phyloP scores from a whole-genome alignment of 345 rosid genomes.

The Rhodamnia argentea region DNA sequence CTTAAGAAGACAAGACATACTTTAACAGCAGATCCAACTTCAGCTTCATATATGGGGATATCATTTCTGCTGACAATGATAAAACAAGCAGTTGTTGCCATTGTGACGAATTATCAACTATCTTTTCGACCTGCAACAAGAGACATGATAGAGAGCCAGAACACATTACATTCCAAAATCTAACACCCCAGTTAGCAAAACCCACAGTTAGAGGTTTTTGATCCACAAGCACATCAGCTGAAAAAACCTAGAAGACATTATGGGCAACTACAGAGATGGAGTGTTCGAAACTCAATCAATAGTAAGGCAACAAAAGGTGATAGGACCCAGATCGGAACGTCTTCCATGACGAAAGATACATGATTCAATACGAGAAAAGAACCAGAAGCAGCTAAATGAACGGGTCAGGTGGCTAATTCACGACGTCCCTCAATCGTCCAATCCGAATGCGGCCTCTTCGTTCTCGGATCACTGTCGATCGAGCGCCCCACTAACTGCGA shows the following conservation, averaged over 20 bases:
- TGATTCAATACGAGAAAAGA: neutral
- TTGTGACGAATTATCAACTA: neutral
- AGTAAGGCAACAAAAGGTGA: neutral
- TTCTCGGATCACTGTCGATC: neutral
- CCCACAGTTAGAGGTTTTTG: neutral
- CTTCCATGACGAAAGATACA: neutral
- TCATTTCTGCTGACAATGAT: constrained; percentile 84
- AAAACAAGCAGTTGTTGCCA: constrained; percentile 89
- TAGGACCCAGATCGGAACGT: too few species aligned
- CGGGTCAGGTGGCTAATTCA: neutral
- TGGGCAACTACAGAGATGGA: neutral
- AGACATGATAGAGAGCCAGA: neutral
- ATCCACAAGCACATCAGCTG: neutral
- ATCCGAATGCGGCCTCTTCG: neutral
- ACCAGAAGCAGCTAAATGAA: neutral
- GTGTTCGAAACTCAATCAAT: neutral
- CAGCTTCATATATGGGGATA: constrained; percentile 95
- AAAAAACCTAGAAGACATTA: neutral
- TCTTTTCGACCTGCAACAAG: neutral
- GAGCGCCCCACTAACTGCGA: neutral
- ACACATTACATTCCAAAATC: neutral
- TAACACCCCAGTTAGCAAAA: neutral
- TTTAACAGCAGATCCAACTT: constrained; percentile 87
- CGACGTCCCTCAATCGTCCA: neutral
- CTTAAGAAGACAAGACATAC: constrained; percentile 11